Base-by-base conservation (phyloP, 2,329 filamentous ascomycete species). In the Fusarium clavum region DNA sequence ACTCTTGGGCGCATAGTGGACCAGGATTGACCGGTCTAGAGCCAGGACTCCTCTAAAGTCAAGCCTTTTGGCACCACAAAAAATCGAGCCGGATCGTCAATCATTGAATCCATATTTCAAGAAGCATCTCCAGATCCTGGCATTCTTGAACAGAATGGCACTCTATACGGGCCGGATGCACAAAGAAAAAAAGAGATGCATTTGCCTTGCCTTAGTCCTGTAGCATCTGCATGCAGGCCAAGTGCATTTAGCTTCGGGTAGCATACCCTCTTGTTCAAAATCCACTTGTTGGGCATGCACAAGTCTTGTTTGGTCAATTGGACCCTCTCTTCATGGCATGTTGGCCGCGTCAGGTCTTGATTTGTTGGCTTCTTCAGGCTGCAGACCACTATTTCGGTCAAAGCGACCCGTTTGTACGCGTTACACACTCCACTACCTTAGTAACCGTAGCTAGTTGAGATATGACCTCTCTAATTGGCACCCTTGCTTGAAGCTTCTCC, bases 251-350 rank as follows among this genome's bases (percentile, higher is more conserved):
- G 67, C 52, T 67, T 45, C 34, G 51, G 48, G 57, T 70, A 59
- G 57, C 67, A 70, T 70, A 63, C 47, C 63, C 16, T 44, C 45
- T 52, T 48, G 29, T 53, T 47, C 45, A 47, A 29, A 57, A 51
- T 44, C 55, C 61, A 70, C 67, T 49, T 32, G 40, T 56, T 67
- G 44, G 49, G 45, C 67, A 67, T 55, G 67, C 67, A 70, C n/a
- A 46, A 25, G 43, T 48, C 64, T 70, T 30, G 43, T 66, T 62
- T 53, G 44, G 67, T 59, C 48, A 3, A 47, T 24, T 41, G 32
- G 46, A 54, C 62, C 56, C 47, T 53, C 43, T 52, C 16, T 24
- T 45, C 51, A 62, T 67, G 57, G 32, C 54, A 53, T 54, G 64
- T 67, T 67, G 64, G 64, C 62, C 64, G 63, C 64, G 57, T 67